Conservation (phyloP, 1,139 yeast genomes). For the Saccharomyces pastorianus region DNA sequence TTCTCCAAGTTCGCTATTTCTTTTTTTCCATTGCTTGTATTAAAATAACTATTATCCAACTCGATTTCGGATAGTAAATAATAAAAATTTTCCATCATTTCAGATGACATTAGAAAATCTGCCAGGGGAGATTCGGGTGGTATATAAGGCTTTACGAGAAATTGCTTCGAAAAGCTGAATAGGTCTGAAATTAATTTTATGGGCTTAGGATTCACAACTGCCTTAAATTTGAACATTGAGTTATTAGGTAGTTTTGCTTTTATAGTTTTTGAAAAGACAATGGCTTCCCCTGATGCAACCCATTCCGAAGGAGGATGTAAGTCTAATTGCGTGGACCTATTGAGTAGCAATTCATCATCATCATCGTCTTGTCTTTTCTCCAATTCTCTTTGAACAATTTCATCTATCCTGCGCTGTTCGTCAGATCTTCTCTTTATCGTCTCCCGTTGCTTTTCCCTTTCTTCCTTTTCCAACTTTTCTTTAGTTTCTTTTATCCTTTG, state of each 20-base stretch:
- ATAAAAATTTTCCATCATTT: constrained; percentile 38
- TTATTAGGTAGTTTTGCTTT: constrained; percentile 40
- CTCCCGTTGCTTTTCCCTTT: constrained; percentile 46
- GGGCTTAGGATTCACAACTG: constrained; percentile 61
- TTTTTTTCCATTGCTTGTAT: constrained; percentile 61
- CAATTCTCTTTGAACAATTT: constrained; percentile 32
- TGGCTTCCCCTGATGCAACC: constrained; percentile 38
- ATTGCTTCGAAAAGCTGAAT: constrained; percentile 49
- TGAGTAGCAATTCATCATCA: constrained; percentile 18
- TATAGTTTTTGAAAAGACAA: constrained; percentile 63
- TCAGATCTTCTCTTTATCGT: constrained; percentile 32
- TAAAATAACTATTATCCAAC: constrained; percentile 60
- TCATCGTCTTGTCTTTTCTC: constrained; percentile 33
- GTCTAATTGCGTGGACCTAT: constrained; percentile 25
- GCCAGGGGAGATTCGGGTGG: constrained; percentile 35
- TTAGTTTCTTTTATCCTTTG: constrained; percentile 57
- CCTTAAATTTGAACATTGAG: constrained; percentile 49
- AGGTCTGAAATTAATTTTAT: constrained; percentile 43
- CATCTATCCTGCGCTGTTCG: constrained; percentile 32
- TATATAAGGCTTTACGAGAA: constrained; percentile 66
- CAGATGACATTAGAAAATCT: constrained; percentile 28
- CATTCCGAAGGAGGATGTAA: constrained; percentile 35
- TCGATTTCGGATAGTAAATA: constrained; percentile 64
- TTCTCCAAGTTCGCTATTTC: constrained; percentile 64
- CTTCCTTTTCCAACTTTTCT: constrained; percentile 46